Evolutionary conservation across 352 stramenopile species (phyloP).

Genomic region (Phytopythium kandeliae): DNA sequence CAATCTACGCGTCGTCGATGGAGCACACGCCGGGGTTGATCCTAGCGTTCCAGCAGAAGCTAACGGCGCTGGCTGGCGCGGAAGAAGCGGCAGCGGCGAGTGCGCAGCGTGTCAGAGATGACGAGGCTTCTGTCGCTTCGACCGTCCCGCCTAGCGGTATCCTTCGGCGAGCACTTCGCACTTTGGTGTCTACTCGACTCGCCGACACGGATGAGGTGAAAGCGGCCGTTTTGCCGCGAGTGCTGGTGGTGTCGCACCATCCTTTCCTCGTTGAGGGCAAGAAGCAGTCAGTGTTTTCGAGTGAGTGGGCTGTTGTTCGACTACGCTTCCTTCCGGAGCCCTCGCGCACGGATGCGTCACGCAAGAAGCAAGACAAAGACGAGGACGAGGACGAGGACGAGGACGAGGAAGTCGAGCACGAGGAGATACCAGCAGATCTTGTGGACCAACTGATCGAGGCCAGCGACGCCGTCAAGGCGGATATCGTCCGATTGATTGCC

Average conservation of each 20-base stretch:
- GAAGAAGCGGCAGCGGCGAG: conserved; percentile 21
- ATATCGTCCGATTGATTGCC: conserved; percentile 42
- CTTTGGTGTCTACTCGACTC: conserved; percentile 40
- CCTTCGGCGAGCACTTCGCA: conserved; percentile 52
- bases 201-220: conserved; percentile 25
- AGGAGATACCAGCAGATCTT: conserved; percentile 38
- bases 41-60: conserved; percentile 51
- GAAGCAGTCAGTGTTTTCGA: conserved; percentile 36
- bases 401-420: conserved; percentile 27
- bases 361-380: neutral
- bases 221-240: conserved; percentile 37
- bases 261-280: conserved; percentile 64
- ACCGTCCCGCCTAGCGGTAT: conserved; percentile 46
- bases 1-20: conserved; percentile 50
- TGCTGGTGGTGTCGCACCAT: conserved; percentile 64
- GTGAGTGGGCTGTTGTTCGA: conserved; percentile 68
- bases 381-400: conserved; percentile 25
- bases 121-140: conserved; percentile 10
- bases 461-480: conserved; percentile 51
- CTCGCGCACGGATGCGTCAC: conserved; percentile 6
- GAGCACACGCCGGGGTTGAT: conserved; percentile 50
- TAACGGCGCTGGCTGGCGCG: conserved; percentile 30
- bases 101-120: conserved; percentile 15
- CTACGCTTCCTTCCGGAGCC: conserved; percentile 38
- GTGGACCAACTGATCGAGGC: conserved; percentile 80